A percentile compares a stretch with the other conserved stretches of the same genome.
Conservation (phyloP, 2,329 filamentous ascomycete species). For the Grosmannia huntii region DNA sequence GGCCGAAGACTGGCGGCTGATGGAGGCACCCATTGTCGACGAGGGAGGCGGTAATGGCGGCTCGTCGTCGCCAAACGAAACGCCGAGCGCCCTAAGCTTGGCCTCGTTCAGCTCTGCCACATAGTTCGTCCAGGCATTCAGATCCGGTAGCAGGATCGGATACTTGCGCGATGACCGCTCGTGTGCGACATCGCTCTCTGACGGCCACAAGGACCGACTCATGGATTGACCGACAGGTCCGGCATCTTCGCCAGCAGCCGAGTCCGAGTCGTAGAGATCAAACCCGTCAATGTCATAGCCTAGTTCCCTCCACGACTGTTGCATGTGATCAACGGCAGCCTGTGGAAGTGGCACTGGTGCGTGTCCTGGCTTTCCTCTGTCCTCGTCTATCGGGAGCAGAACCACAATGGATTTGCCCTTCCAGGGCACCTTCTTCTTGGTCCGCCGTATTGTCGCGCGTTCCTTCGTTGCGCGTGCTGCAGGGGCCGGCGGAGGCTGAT, state of each 20-base stretch:
- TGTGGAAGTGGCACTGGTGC: constrained; percentile 40
- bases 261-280: constrained; percentile 41
- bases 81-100: constrained; percentile 82
- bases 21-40: constrained; percentile 40
- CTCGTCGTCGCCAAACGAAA: constrained; percentile 66
- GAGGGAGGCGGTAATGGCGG: constrained; percentile 40
- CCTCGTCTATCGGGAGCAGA: constrained; percentile 53
- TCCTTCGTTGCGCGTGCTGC: constrained; percentile 18
- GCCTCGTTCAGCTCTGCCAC: constrained; percentile 76
- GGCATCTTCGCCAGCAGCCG: constrained; percentile 13
- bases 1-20: constrained; percentile 57
- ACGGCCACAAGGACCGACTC: constrained; percentile 57
- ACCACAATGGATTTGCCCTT: constrained; percentile 64
- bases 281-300: constrained; percentile 61
- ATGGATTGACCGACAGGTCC: constrained; percentile 37
- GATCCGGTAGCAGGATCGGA: constrained; percentile 56
- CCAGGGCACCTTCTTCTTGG: constrained; percentile 63
- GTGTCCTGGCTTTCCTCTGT: constrained; percentile 45
- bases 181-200: constrained; percentile 40
- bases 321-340: constrained; percentile 46
- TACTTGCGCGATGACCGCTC: constrained; percentile 42
- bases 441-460: constrained; percentile 35
- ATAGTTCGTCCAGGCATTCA: constrained; percentile 62
- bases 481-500: neutral
- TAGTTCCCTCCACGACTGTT: constrained; percentile 52